Evolutionary conservation across 371 early-diverging fungal genomes (phyloP).

Genomic region (Enterospora canceri): DNA sequence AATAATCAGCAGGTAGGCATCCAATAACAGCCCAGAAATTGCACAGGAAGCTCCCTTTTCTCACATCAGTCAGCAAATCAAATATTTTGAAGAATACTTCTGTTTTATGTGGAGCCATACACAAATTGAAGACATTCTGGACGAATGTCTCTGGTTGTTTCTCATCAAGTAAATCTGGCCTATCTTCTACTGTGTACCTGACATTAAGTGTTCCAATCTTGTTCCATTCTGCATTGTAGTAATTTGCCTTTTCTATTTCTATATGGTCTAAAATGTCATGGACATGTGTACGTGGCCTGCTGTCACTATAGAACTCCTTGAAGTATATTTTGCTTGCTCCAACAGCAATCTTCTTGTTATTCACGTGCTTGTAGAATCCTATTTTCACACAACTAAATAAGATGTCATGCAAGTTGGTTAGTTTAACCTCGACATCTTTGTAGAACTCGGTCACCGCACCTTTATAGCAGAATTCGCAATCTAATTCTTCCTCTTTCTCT

Average conservation of each 20-base stretch:
- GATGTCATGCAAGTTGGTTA: constrained; percentile 3
- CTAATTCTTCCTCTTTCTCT: background rate
- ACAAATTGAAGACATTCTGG: background rate
- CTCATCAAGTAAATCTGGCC: background rate
- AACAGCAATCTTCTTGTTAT: background rate
- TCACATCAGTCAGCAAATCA: background rate
- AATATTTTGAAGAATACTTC: background rate
- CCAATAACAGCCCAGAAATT: constrained; percentile 8
- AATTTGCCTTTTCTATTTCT: background rate
- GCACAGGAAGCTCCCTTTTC: constrained; percentile 5
- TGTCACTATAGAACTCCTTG: background rate
- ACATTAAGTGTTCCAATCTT: background rate
- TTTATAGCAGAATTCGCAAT: background rate
- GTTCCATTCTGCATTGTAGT: background rate
- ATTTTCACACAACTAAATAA: constrained; percentile 1
- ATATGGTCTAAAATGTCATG: background rate
- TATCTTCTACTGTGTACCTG: background rate
- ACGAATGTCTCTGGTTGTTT: background rate
- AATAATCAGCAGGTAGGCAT: constrained; percentile 5
- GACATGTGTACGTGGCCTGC: background rate
- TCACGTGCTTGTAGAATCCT: background rate
- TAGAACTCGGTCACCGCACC: background rate
- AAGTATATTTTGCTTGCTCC: background rate
- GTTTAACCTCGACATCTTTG: background rate
- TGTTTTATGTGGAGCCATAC: background rate